Evolutionary conservation across 2,329 filamentous ascomycete species (phyloP), one percentile per base, ranked within the genome.

Genomic region (Mycosphaerelloides madeirae): DNA sequence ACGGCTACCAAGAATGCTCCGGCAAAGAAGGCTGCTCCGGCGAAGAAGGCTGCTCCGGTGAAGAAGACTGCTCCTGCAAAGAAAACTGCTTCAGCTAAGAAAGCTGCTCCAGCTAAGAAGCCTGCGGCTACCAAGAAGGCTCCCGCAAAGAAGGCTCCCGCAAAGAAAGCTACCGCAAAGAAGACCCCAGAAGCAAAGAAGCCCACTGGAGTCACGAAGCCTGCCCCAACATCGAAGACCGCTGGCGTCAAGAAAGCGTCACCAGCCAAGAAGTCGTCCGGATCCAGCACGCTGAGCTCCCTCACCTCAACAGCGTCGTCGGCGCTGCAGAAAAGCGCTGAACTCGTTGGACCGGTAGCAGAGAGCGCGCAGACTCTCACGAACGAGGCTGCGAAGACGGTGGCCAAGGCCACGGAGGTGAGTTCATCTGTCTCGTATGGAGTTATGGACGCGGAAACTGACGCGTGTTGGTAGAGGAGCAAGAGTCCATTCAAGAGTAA

Each of bases 21-120:
- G 7, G 15, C 36, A 9, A 46, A 46, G 36, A 49, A 48, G 15
- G 44, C 42, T 16, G 43, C 45, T 25, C 35, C 43, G 3, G 15
- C 41, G 3, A 55, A 56, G 38, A 46, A 45, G 43, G 29, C 37
- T 13, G 31, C 43, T 8, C 19, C 31, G 15, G 29, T 40, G 3
- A 41, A 19, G 31, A 48, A 42, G 15, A 43, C 38, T 11, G 22
- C 41, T 12, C 25, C 41, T 12, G 15, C 36, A 9, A 46, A 46
- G 33, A 44, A 49, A 40, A 7, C 46, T 15, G 29, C 29, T 32
- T 29, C 44, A n/a, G 33, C 48, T 22, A 16, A 11, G 8, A 36
- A 20, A 16, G 34, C 35, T 5, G 19, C 15, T n/a, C 16, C 35
- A 9, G 12, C 18, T 6, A 28, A 11, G 19, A 25, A 22, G 8